These are phyloP conservation scores for Arachis stenosperma DNA, from an alignment of 306 rosid species.

Conservation along the genomic window DNA sequence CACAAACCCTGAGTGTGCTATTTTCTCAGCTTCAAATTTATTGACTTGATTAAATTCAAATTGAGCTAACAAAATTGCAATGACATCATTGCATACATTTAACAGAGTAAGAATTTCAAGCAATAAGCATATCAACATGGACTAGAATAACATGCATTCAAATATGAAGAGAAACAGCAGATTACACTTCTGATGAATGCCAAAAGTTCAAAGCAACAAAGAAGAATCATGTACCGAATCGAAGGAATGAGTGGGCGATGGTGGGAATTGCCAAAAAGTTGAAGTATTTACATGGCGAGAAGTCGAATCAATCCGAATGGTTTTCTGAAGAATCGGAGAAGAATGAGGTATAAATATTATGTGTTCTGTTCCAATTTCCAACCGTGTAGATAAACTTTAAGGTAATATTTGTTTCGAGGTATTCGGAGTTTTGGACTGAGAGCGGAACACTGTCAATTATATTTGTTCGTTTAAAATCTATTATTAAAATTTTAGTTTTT, in stretches of 20 bases:
- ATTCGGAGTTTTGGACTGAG: too few species aligned
- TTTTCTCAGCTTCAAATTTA: constrained; percentile 23
- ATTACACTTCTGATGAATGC: constrained; percentile 9
- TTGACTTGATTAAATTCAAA: constrained; percentile 29
- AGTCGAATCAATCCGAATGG: constrained; percentile 37
- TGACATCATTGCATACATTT: constrained; percentile 8
- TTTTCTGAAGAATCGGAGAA: constrained; percentile 35
- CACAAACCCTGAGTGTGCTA: neutral
- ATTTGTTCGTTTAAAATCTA: too few species aligned
- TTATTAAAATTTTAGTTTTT: too few species aligned
- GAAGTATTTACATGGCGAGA: constrained; percentile 39
- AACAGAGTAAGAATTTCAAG: constrained; percentile 1
- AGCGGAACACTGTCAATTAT: too few species aligned
- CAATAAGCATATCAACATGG: neutral
- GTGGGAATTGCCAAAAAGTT: constrained; percentile 35
- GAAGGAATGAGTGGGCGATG: constrained; percentile 14
- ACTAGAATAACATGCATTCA: constrained; percentile 34
- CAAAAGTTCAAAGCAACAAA: constrained; percentile 24
- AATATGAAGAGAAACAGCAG: constrained; percentile 28
- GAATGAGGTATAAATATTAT: constrained; percentile 4
- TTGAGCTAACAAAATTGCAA: constrained; percentile 27
- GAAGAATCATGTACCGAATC: constrained; percentile 47
- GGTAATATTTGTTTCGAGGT: too few species aligned
- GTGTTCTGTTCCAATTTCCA: constrained; percentile 26
- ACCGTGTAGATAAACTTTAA: neutral